phyloP scores from a whole-genome alignment of 1,284 basidiomycete species.

The Earliella scabrosa region DNA sequence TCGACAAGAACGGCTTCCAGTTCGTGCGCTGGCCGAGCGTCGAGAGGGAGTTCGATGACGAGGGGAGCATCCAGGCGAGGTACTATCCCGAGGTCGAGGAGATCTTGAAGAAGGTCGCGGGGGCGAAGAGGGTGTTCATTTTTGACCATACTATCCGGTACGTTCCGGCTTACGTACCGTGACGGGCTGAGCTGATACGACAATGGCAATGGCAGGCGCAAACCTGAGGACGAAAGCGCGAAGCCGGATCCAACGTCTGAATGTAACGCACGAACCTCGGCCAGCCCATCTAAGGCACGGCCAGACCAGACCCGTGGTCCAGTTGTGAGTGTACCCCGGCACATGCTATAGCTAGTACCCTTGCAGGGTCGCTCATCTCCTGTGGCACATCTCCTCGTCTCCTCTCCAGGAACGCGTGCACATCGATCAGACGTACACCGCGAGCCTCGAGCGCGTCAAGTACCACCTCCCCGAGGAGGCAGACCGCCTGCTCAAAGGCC shows the following conservation, averaged over 20 bases:
- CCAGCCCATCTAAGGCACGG: too few relatives aligned
- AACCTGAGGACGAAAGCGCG: conserved; percentile 15
- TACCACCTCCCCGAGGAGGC: conserved; percentile 54
- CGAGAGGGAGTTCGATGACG: conserved; percentile 48
- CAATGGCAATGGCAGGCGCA: conserved; percentile 18
- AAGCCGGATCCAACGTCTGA: conserved; percentile 10
- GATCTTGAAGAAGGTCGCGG: conserved; percentile 43
- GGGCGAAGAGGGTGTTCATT: conserved; percentile 42
- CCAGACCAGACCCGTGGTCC: conserved; percentile 35
- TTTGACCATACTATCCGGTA: conserved; percentile 52
- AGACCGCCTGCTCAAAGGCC: conserved; percentile 48
- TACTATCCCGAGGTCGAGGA: conserved; percentile 47
- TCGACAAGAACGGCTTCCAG: conserved; percentile 49
- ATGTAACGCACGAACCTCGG: too few relatives aligned
- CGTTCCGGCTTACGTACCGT: too few relatives aligned
- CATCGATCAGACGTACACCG: conserved; percentile 60
- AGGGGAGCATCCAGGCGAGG: conserved; percentile 37
- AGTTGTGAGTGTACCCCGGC: conserved; percentile 34
- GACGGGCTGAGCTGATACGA: not conserved
- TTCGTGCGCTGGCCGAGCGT: conserved; percentile 37
- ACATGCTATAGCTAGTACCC: too few relatives aligned
- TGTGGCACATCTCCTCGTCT: not conserved
- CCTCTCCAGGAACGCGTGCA: conserved; percentile 44
- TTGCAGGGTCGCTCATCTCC: too few relatives aligned
- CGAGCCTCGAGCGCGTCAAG: conserved; percentile 54